Conservation (phyloP, 2,329 filamentous ascomycete genomes). For the Gaeumannomyces sp. region DNA sequence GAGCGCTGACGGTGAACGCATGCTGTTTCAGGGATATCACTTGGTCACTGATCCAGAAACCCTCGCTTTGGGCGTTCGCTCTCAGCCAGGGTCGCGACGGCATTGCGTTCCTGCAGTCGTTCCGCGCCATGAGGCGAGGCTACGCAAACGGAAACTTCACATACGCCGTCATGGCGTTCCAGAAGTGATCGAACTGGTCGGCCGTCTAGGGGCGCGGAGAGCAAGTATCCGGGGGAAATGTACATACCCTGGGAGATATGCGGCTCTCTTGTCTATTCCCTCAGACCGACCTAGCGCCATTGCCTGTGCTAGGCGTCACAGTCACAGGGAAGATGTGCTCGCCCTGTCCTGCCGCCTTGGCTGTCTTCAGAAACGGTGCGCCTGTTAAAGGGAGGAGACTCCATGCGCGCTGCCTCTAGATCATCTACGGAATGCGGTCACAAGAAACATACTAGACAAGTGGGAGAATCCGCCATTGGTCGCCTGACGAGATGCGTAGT, state of each 20-base stretch:
- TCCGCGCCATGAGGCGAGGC: slow-evolving; percentile 54
- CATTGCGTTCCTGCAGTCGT: slow-evolving; percentile 54
- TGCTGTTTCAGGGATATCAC: slow-evolving; percentile 48
- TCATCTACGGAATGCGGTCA: not conserved
- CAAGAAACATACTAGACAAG: not conserved
- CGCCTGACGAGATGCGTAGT: not conserved
- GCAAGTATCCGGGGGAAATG: not conserved
- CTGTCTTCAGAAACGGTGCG: not conserved
- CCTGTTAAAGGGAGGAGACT: not conserved
- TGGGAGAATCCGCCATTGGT: not conserved
- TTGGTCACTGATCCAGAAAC: slow-evolving; percentile 53
- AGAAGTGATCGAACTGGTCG: slow-evolving; percentile 28
- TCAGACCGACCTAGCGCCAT: not conserved
- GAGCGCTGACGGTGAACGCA: not conserved
- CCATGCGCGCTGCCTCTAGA: not conserved
- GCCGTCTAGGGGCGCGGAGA: not conserved
- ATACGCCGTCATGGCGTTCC: slow-evolving; percentile 53
- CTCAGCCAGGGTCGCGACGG: slow-evolving; percentile 54
- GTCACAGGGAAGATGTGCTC: not conserved
- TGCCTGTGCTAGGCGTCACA: not conserved
- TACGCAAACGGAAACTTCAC: slow-evolving; percentile 53
- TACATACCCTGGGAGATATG: not conserved
- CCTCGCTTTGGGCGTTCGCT: slow-evolving; percentile 55
- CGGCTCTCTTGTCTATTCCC: no score
- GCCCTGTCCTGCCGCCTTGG: not conserved